phyloP scores from a whole-genome alignment of 1,284 basidiomycete genomes.

The Ganoderma sinense region DNA sequence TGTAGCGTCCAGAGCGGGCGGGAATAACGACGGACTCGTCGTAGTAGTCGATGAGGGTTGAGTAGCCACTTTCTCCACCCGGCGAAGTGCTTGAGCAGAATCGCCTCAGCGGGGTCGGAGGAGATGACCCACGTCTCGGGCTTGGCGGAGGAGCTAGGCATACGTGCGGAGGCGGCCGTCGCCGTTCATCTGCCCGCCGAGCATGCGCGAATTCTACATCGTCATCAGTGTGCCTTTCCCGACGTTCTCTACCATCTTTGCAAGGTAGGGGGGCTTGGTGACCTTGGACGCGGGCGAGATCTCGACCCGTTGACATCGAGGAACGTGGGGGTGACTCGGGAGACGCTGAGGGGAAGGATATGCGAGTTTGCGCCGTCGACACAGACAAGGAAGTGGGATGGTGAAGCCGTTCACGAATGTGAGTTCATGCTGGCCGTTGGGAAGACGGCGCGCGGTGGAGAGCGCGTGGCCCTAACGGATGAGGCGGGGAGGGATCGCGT shows the following conservation, averaged over 20 bases:
- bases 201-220: slow-evolving; percentile 5
- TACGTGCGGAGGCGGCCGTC: slow-evolving; percentile 24
- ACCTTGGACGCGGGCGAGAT: slow-evolving; percentile 15
- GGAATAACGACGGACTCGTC: slow-evolving; percentile 18
- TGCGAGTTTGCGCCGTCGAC: slow-evolving; percentile 55
- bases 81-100: slow-evolving; percentile 10
- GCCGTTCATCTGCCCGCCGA: slow-evolving; percentile 13
- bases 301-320: slow-evolving; percentile 16
- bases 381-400: slow-evolving; percentile 46
- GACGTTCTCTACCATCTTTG: slow-evolving; percentile 17
- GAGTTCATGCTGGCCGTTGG: slow-evolving; percentile 16
- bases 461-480: slow-evolving; percentile 23
- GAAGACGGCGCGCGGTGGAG: not conserved
- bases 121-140: slow-evolving; percentile 10
- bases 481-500: slow-evolving; percentile 11
- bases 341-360: slow-evolving; percentile 43
- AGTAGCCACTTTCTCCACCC: slow-evolving; percentile 23
- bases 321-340: slow-evolving; percentile 10
- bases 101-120: slow-evolving; percentile 14
- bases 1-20: slow-evolving; percentile 20
- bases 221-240: slow-evolving; percentile 14
- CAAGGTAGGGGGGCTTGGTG: slow-evolving; percentile 7
- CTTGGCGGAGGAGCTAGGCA: slow-evolving; percentile 8
- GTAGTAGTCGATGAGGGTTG: slow-evolving; percentile 17
- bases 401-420: slow-evolving; percentile 20